phyloP scores from a whole-genome alignment of 345 rosid species.

The Eucalyptus sp. region DNA sequence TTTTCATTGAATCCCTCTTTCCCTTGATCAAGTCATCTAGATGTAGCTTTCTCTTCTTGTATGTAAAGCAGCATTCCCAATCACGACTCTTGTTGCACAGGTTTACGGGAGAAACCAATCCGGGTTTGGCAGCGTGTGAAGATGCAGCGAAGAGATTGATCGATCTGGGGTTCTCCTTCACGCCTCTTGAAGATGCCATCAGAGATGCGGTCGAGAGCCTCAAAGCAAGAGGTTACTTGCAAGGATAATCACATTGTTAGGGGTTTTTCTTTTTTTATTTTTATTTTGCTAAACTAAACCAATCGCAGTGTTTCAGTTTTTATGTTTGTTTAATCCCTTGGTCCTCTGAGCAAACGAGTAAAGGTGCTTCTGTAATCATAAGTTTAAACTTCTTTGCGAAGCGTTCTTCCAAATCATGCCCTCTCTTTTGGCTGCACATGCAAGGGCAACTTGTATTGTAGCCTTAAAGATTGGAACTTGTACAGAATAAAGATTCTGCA shows the following conservation, averaged over 20 bases:
- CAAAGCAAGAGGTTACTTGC: constrained; percentile 44
- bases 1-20: not conserved
- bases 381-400: not conserved
- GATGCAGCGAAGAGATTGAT: constrained; percentile 74
- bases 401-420: not conserved
- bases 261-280: not conserved
- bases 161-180: constrained; percentile 47
- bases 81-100: not conserved
- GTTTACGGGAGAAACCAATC: constrained; percentile 55
- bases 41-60: not conserved
- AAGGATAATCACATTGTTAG: not conserved
- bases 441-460: not conserved
- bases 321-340: not conserved
- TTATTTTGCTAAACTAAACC: not conserved
- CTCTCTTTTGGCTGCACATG: not conserved
- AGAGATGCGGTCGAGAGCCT: constrained; percentile 53
- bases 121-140: constrained; percentile 34
- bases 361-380: not conserved
- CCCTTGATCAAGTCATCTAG: not conserved
- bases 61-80: not conserved
- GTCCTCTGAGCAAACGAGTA: not conserved
- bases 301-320: not conserved
- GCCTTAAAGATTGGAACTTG: not conserved
- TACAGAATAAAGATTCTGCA: not conserved
- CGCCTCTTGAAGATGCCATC: constrained; percentile 54